Evolutionary conservation across 208 protist genomes (phyloP), one percentile per base, ranked within the genome.

Genomic region (Crithidia fasciculata): DNA sequence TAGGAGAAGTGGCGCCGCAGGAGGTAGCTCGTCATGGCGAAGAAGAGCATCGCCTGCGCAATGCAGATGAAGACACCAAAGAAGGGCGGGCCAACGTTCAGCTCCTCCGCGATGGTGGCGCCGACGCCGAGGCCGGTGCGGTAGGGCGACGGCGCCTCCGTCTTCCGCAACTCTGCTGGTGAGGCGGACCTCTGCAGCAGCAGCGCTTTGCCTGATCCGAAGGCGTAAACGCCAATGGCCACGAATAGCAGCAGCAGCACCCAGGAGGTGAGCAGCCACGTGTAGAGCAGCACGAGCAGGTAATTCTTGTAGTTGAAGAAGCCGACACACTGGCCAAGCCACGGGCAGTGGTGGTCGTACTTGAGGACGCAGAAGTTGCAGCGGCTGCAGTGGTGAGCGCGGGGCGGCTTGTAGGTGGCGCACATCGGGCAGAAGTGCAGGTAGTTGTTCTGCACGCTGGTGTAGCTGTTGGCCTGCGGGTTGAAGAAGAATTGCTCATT

Each of bases 291-390:
- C 59, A 92, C 71, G 8, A 95, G 80, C 18, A 97, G 86, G 68
- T 94, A 97, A 64, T 91, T 90, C 60, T 97, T 97, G 82, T 97
- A 96, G 82, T 98, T 98, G 66, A 90, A 94, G 70, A 96, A 95
- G n/a, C 95, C 95, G 3, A 98, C 87, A 71, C 94, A 97, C 61
- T 91, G 92, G 9, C 92, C 95, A 12, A 96, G 79, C 94, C 95
- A 98, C 3, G 95, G 93, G 78, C 94, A 98, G 74, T 98, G 95
- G 72, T 98, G 95, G 71, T 98, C 95, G 73, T 96, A 98, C 79
- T 94, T 91, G 59, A 96, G 81, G 1, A 97, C 82, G 69, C 95
- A 98, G 57, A 76, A 80, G 47, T 93, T 83, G 86, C 95, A 98
- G 7, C 80, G 77, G 64, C 90, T 94, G 78, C 95, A 98, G 83